Evolutionary conservation across 2,329 filamentous ascomycete species (phyloP).

Genomic region (Neurospora sp.): DNA sequence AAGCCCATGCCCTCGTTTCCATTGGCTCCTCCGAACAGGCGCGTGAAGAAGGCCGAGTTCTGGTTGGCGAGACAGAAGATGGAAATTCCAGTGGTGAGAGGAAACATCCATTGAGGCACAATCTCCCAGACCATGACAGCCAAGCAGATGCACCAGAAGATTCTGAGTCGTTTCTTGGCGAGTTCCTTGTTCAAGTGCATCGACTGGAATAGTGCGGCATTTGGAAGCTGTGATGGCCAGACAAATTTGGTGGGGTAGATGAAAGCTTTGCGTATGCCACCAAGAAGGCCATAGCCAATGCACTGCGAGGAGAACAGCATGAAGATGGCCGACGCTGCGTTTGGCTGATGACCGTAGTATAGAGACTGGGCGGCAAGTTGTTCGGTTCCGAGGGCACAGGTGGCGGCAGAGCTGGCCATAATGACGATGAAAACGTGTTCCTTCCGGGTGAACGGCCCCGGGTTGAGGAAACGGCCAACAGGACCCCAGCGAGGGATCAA

Average conservation of each 20-base stretch:
- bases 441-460: slow-evolving; percentile 18
- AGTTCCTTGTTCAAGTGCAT: slow-evolving; percentile 21
- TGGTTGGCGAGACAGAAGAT: slow-evolving; percentile 17
- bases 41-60: slow-evolving; percentile 14
- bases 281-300: slow-evolving; percentile 39
- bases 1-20: slow-evolving; percentile 30
- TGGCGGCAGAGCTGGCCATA: slow-evolving; percentile 33
- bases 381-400: slow-evolving; percentile 22
- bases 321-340: slow-evolving; percentile 31
- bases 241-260: slow-evolving; percentile 39
- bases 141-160: slow-evolving; percentile 31
- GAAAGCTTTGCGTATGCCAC: slow-evolving; percentile 34
- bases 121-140: slow-evolving; percentile 37
- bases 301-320: slow-evolving; percentile 37
- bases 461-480: slow-evolving; percentile 5
- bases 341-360: slow-evolving; percentile 33
- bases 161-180: slow-evolving; percentile 28
- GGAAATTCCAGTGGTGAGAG: slow-evolving; percentile 12
- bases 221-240: slow-evolving; percentile 27
- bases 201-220: slow-evolving; percentile 18
- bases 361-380: slow-evolving; percentile 36
- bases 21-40: slow-evolving; percentile 31
- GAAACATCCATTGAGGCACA: slow-evolving; percentile 29
- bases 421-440: slow-evolving; percentile 27
- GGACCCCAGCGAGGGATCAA: slow-evolving; percentile 2